These are phyloP conservation scores for Bipolaris victoriae DNA, from an alignment of 2,329 filamentous ascomycete species.

Conservation along the genomic window DNA sequence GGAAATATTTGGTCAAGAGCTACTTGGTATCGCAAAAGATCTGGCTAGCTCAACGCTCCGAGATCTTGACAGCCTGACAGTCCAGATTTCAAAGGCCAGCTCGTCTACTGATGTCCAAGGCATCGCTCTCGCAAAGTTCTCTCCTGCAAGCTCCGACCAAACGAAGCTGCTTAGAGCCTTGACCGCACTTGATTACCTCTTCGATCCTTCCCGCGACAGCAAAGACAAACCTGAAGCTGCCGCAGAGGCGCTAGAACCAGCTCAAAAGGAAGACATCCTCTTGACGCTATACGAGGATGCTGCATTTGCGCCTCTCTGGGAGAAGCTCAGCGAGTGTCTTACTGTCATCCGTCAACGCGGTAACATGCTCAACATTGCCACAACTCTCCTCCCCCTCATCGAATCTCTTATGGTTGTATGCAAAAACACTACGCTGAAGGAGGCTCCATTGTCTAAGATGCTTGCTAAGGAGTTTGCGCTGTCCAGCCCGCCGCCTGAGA, in stretches of 20 bases:
- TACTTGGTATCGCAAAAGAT: slow-evolving; percentile 83
- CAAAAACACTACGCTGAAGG: slow-evolving; percentile 89
- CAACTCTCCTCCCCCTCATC: slow-evolving; percentile 90
- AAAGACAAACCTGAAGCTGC: slow-evolving; percentile 54
- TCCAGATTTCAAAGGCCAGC: slow-evolving; percentile 83
- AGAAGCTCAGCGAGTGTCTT: slow-evolving; percentile 86
- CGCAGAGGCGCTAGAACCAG: slow-evolving; percentile 61
- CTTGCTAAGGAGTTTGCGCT: slow-evolving; percentile 70
- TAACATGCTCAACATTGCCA: slow-evolving; percentile 96
- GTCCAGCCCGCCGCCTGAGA: slow-evolving; percentile 78
- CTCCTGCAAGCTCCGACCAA: slow-evolving; percentile 92
- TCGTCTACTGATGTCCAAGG: slow-evolving; percentile 95
- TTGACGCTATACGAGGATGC: slow-evolving; percentile 87
- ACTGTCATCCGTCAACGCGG: slow-evolving; percentile 87
- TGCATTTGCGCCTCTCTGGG: slow-evolving; percentile 90
- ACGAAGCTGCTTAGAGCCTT: slow-evolving; percentile 92
- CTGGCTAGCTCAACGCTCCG: slow-evolving; percentile 83
- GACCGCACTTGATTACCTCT: slow-evolving; percentile 93
- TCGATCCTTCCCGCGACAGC: slow-evolving; percentile 75
- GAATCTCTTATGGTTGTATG: slow-evolving; percentile 99
- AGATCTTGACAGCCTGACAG: slow-evolving; percentile 83
- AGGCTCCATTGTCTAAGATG: slow-evolving; percentile 58
- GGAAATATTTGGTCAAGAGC: slow-evolving; percentile 87
- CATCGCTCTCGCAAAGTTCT: slow-evolving; percentile 92
- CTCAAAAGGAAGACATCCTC: slow-evolving; percentile 82